Evolutionary conservation across 805 yeast species (phyloP), one percentile per base, ranked within the genome.

Genomic region (Ogataea chonburiensis): DNA sequence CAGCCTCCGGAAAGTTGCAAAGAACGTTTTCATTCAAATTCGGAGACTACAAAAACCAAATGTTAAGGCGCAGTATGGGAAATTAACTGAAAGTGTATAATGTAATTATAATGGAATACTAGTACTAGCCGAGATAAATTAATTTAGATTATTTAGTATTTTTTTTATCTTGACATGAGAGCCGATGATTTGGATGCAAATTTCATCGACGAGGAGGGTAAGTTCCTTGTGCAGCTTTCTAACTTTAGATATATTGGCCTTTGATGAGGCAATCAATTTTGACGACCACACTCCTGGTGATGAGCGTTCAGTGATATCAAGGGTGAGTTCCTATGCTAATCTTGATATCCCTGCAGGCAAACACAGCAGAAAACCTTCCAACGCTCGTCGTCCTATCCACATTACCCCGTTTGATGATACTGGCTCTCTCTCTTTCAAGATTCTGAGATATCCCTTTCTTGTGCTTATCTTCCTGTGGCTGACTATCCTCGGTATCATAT

Each of bases 361-460:
- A n/a, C n/a, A n/a, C n/a, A n/a, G n/a, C n/a, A n/a, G n/a, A n/a
- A n/a, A n/a, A n/a, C n/a, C n/a, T n/a, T n/a, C n/a, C n/a, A n/a
- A n/a, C n/a, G n/a, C n/a, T n/a, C n/a, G n/a, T n/a, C n/a, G n/a
- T n/a, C n/a, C n/a, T n/a, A n/a, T n/a, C n/a, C n/a, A n/a, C n/a
- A n/a, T n/a, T n/a, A n/a, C n/a, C 2, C 30, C 30, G 13, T 30
- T 32, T 21, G 38, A 40, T 4, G 59, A 49, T 14, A 54, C 47
- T 12, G 34, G 44, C 13, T 53, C 58, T 8, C 28, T 49, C 33
- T 49, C 76, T 0, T 76, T 71, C 46, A 57, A 60, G 28, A 24
- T 83, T 1, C 61, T 84, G 17, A 60, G 93, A 28, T 83, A 82
- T 73, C 94, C 93, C 0, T 56, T 81, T 3, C 61, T 84, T 36